Evolutionary conservation across 2,329 filamentous ascomycete genomes (phyloP).

Genomic region (Claviceps sp.): DNA sequence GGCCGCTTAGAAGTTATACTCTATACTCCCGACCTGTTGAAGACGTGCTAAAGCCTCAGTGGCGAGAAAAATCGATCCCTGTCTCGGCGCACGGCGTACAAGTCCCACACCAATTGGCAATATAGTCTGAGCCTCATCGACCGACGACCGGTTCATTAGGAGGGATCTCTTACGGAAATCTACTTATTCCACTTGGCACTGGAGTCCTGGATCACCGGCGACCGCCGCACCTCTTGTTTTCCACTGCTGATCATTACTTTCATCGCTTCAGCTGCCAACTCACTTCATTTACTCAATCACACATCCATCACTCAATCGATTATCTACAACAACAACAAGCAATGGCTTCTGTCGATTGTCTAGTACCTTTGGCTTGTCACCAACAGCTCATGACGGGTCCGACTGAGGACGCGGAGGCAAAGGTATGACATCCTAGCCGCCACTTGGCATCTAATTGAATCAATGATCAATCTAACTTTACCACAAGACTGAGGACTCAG

Average conservation of each 20-base stretch:
- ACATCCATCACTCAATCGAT: neutral
- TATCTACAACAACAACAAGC: neutral
- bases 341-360: neutral
- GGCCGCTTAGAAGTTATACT: too few relatives aligned
- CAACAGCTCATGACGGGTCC: neutral
- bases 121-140: slow-evolving; percentile 7
- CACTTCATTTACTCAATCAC: neutral
- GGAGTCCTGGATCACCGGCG: too few relatives aligned
- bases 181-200: slow-evolving; percentile 3
- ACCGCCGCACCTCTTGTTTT: neutral
- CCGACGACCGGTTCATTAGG: slow-evolving; percentile 1
- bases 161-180: neutral
- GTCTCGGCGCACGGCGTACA: neutral
- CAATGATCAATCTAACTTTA: neutral
- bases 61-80: neutral
- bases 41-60: neutral
- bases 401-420: neutral
- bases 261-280: too few relatives aligned
- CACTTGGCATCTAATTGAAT: neutral
- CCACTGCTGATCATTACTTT: neutral
- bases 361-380: neutral
- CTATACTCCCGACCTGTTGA: neutral
- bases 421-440: neutral
- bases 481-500: neutral
- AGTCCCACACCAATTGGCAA: neutral